These are phyloP conservation scores for Isochrysis galbana DNA, from an alignment of 78 protist species.

Conservation along the genomic window DNA sequence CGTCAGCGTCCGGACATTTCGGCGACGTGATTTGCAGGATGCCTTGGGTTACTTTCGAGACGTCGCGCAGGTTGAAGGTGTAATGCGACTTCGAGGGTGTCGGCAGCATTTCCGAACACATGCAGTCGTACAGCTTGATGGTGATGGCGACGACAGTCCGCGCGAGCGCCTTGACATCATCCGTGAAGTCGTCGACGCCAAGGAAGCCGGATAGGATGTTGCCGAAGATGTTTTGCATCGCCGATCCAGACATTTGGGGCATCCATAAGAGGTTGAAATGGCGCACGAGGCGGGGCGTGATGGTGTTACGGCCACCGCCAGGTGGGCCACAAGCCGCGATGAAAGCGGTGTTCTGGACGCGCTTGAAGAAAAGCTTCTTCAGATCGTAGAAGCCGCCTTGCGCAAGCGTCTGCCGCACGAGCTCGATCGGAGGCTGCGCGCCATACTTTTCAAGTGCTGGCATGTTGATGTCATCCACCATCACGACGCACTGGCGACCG, in stretches of 20 bases:
- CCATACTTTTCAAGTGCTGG: conserved; percentile 69
- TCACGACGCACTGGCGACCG: conserved; percentile 56
- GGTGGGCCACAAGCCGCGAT: conserved; percentile 80
- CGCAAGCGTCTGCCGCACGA: conserved; percentile 75
- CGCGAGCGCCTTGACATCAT: conserved; percentile 3
- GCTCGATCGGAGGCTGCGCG: conserved; percentile 89
- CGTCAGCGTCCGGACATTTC: neutral
- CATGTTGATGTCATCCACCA: conserved; percentile 85
- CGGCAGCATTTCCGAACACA: conserved; percentile 61
- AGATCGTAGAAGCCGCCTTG: conserved; percentile 80
- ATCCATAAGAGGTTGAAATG: conserved; percentile 61
- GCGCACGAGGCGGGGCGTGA: conserved; percentile 70
- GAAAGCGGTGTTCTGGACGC: conserved; percentile 46
- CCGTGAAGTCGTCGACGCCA: neutral
- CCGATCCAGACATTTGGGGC: conserved; percentile 45
- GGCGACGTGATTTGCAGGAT: conserved; percentile 50
- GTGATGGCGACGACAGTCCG: conserved; percentile 57
- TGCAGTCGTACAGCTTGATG: conserved; percentile 55
- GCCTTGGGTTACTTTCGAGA: conserved; percentile 66
- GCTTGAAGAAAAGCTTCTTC: conserved; percentile 66
- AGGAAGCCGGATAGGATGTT: conserved; percentile 71
- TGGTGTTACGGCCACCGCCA: conserved; percentile 78
- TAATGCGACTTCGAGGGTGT: conserved; percentile 84
- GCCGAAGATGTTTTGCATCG: conserved; percentile 65
- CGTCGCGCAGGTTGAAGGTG: conserved; percentile 87